Base-by-base conservation (phyloP, 208 protist species). In the Crithidia bombi region DNA sequence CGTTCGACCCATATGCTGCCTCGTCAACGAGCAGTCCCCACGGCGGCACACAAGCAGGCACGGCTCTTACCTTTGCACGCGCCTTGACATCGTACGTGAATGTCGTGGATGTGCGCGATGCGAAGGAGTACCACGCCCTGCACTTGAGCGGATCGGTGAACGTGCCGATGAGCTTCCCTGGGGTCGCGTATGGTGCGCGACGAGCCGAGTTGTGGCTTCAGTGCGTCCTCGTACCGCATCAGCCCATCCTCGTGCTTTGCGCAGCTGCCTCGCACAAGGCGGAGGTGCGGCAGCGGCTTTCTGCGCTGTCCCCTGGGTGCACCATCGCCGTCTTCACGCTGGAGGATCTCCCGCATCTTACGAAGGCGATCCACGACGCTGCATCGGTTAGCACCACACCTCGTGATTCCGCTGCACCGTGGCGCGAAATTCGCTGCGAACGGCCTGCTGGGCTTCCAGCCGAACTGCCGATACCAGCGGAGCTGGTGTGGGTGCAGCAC, bases 131-230 rank as follows among this genome's bases (percentile, higher is more conserved):
- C 58, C 81, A 86, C 71, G 62, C 38, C 30, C 62, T 68, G 51
- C 89, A 95, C 69, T 17, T 92, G 1, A 49, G 71, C 25, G 86
- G 83, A 43, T 63, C 84, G 32, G 77, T 92, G 12, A 86, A 83
- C 61, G 69, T 92, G 28, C 86, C 89, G 3, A 90, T 94, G 86
- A 92, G 72, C 47, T 94, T 91, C 56, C 89, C 89, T 12, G 81
- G 76, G n/a, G 66, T 46, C 28, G 77, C 67, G 2, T 92, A 83
- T 61, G 84, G 86, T 12, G 89, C 86, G 3, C 91, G 90, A 69
- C 75, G 81, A 46, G 89, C 86, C 26, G 89, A 94, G 73, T 67
- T 94, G 65, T 94, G 89, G 89, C 79, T 94, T 30, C 86, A 90
- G 65, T 89, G 86, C 47, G 38, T 90, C n/a, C 65, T 90, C n/a